Evolutionary conservation across 371 early-diverging fungal genomes (phyloP), one percentile per base, ranked within the genome.

Genomic region (Parasitella parasitica): DNA sequence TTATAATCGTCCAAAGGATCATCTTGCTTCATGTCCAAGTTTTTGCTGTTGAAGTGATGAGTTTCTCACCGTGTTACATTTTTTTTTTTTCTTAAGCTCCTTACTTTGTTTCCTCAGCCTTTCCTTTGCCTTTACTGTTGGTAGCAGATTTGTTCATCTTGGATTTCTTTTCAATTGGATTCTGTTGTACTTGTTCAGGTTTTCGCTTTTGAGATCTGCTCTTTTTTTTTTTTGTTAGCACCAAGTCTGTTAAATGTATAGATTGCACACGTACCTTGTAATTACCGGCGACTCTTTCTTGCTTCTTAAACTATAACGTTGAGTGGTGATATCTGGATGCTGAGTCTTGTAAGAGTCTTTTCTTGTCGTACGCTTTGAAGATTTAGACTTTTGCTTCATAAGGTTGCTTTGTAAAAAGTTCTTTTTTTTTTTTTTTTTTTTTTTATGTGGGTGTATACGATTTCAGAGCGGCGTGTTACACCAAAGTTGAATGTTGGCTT

Each of bases 311-410:
- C 54, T 59, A 26, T 56, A 59, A 38, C 50, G 54, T 56, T 27
- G 12, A 20, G 41, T 28, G 24, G 20, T 37, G 27, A 20, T 63
- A 12, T 48, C 22, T 30, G 11, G 46, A 22, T 54, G 34, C 30
- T 55, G 20, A 39, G 60, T 18, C 52, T 51, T 51, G 27, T 36
- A 43, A 41, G 60, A 53, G 49, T 41, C 60, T 35, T 62, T 59
- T 32, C 35, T 53, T 12, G 43, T 69, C 26, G 43, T 50, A 56
- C 52, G 38, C 61, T 60, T 66, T 20, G 56, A 49, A 56, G 55
- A 26, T 60, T 60, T 64, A 54, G 59, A 57, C 58, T 57, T 64
- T 48, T 64, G 69, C 48, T 63, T 58, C 69, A 69, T 69, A 61
- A 63, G 52, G 28, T 43, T 43, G 43, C 20, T 43, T 43, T 20